Base-by-base conservation (phyloP, 441 rosid species). In the Populus trichocarpa region DNA sequence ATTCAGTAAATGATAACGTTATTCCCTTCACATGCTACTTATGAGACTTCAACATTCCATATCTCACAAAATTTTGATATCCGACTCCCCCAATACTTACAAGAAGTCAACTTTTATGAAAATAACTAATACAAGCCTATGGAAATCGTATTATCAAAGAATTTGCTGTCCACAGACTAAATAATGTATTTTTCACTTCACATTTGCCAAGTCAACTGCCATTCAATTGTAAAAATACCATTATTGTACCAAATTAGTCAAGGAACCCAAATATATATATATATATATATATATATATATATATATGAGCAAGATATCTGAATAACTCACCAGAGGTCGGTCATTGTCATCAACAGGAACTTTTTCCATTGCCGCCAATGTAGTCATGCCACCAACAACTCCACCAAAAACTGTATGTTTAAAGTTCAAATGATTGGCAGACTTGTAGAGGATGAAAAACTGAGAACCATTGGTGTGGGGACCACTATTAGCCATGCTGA, bases 401-500 rank as follows among this genome's bases (percentile, higher is more conserved):
- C 90, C 89, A 36, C 98, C 99, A 84, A 91, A 96, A 69, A 94
- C 98, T 7, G 95, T 94, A 83, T 96, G 98, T 74, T 96, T 96
- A 78, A 81, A 94, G 89, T 96, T 91, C 78, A 96, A 90, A 88
- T 96, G 97, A 82, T 80, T 85, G 32, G 99, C 99, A 69, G 99
- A 96, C 83, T 96, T 96, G 90, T 96, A 96, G 53, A 96, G 87
- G 82, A 96, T 91, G 87, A 96, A 96, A 85, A 94, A 96, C 82
- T 94, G 97, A 72, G 99, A 94, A 81, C 99, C 99, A 83, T 94
- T 96, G 50, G 96, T 89, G 88, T 93, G 97, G 18, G 98, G 98
- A 72, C 98, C 99, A 84, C 97, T 96, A 84, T 93, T 96, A 67
- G 97, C 99, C 99, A 96, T 94, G 74, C 99, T 94, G 75, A 96